Percentiles rank a stretch among this genome's conserved stretches.
Evolutionary conservation across 371 early-diverging fungal species (phyloP).

Genomic region (Cokeromyces recurvatus): DNA sequence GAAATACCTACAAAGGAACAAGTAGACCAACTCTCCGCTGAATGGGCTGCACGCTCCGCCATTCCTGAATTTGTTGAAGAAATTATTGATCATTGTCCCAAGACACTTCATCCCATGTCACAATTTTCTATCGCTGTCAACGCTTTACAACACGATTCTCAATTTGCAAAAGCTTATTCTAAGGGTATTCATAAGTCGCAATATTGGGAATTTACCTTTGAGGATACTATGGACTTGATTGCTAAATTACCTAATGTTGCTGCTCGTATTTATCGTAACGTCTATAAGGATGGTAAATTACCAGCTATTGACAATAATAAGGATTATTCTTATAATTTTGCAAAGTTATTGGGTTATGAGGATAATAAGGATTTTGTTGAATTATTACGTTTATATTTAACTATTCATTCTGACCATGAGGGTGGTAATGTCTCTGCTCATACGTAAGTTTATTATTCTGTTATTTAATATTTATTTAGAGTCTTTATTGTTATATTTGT

Average conservation of each 20-base stretch:
- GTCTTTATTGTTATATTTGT: no score
- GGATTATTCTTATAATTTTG: slow-evolving; percentile 95
- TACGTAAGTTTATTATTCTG: slow-evolving; percentile 62
- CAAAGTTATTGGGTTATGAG: slow-evolving; percentile 88
- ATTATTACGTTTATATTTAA: slow-evolving; percentile 96
- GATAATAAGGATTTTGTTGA: slow-evolving; percentile 89
- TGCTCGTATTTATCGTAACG: slow-evolving; percentile 97
- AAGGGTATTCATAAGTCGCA: slow-evolving; percentile 90
- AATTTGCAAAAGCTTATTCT: slow-evolving; percentile 96
- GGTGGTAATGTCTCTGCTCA: slow-evolving; percentile 98
- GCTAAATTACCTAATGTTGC: slow-evolving; percentile 97
- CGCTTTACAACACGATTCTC: slow-evolving; percentile 92
- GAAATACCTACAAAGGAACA: slow-evolving; percentile 94
- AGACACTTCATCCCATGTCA: slow-evolving; percentile 98
- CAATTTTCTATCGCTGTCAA: slow-evolving; percentile 96
- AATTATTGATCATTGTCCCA: slow-evolving; percentile 94
- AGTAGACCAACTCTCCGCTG: slow-evolving; percentile 85
- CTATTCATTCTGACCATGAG: slow-evolving; percentile 99
- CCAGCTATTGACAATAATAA: slow-evolving; percentile 74
- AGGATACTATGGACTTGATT: slow-evolving; percentile 96
- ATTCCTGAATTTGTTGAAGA: slow-evolving; percentile 94
- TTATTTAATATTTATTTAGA: no score
- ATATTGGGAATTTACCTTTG: slow-evolving; percentile 96
- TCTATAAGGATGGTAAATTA: slow-evolving; percentile 95
- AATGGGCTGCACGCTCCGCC: slow-evolving; percentile 92